Evolutionary conservation across 129 eudicot species (phyloP).

Genomic region (Arctium lappa): DNA sequence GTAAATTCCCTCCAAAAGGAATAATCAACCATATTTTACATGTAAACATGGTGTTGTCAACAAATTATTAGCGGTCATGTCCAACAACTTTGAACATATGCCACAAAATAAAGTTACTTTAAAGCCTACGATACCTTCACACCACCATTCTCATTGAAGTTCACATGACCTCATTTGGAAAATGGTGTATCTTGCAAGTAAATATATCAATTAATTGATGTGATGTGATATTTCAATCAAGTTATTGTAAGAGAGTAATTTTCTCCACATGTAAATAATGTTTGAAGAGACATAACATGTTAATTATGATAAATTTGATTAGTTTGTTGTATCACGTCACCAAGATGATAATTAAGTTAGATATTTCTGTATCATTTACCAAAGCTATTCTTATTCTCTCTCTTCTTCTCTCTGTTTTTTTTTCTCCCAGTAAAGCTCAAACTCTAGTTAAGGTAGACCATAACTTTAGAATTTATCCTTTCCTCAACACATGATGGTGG

Average conservation of each 20-base stretch:
- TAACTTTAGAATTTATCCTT: not conserved
- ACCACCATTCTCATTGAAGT: not conserved
- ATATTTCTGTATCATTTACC: not conserved
- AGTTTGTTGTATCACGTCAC: not conserved
- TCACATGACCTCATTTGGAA: not conserved
- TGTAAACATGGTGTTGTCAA: not conserved
- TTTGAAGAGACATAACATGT: not conserved
- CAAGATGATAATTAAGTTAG: not conserved
- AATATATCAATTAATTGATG: not conserved
- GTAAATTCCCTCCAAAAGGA: not conserved
- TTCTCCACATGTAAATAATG: not conserved
- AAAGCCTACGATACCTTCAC: not conserved
- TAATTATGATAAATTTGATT: not conserved
- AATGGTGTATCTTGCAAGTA: not conserved
- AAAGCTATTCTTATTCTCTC: not conserved
- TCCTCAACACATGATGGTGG: not conserved
- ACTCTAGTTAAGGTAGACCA: not conserved
- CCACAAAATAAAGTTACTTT: not conserved
- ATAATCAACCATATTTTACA: not conserved
- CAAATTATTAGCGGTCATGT: not conserved
- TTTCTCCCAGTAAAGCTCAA: not conserved
- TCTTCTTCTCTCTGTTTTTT: not conserved
- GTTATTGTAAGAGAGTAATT: not conserved
- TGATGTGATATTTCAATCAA: not conserved
- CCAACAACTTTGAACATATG: not conserved